Base-by-base conservation (phyloP, 805 yeast genomes). In the Soucietia sequanensis region DNA sequence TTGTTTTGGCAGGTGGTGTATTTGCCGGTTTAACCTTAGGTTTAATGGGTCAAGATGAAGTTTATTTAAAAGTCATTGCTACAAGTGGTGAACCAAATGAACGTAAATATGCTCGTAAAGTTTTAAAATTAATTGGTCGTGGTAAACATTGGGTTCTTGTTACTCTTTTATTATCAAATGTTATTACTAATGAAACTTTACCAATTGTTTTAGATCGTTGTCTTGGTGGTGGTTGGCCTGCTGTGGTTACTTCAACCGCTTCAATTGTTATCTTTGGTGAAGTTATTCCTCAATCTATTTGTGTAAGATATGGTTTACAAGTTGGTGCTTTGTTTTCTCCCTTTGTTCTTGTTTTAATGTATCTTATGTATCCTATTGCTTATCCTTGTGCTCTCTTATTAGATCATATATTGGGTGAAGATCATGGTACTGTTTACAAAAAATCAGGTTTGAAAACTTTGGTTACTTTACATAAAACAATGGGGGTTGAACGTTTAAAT, bases 71-170 rank as follows among this genome's bases (percentile, higher is more conserved):
- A 60, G 99, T 91, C 9, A 83, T 91, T 42, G 81, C 89, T 35
- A 78, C 84, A 30, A 78, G 89, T n/a, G 98, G 99, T n/a, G 80
- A 82, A 10, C 58, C 70, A 2, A 46, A 54, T 5, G 97, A 91
- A 57, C 75, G 82, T 23, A 70, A 64, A 33, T 72, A 79, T 44
- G 93, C 97, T 9, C 58, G 65, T 14, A 81, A 75, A 46, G 98
- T 91, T 20, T 72, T 91, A 38, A 56, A 65, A 13, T 68, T 91
- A 44, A 76, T 91, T 35, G 77, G 82, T 25, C 70, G 79, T 37
- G 97, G 98, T 38, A 91, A 91, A 58, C 99, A 91, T 62, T 90
- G 98, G 96, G 89, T 91, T 12, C 73, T 91, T 27, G 97, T 91
- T 22, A 91, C 99, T 2, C 63, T 91, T 42, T 70, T 91, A 39